Conservation (phyloP, 345 rosid genomes). For the Eucalyptus regnans region DNA sequence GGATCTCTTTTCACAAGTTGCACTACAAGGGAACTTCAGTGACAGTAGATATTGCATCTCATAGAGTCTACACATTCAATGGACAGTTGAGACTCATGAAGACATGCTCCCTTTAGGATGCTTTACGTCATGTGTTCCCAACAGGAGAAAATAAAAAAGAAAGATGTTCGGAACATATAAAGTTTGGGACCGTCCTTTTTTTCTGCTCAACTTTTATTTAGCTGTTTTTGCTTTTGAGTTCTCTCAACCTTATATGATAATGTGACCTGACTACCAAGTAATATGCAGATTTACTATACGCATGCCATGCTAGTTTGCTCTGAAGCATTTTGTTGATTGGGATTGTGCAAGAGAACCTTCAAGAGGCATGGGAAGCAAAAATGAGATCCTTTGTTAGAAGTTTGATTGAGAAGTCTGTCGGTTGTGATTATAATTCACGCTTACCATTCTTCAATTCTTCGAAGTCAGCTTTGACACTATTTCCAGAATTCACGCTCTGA, state of each 20-base stretch:
- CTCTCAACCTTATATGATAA: not conserved
- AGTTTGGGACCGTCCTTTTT: not conserved
- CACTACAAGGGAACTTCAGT: slow-evolving; percentile 37
- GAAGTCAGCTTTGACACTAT: not conserved
- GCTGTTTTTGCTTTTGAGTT: not conserved
- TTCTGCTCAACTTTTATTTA: not conserved
- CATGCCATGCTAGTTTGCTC: not conserved
- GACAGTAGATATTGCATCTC: slow-evolving; percentile 21
- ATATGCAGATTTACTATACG: not conserved
- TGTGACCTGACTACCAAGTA: not conserved
- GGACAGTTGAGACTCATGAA: slow-evolving; percentile 26
- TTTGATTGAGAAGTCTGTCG: not conserved
- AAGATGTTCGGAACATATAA: not conserved
- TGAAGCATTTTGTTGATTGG: not conserved
- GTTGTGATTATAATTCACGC: not conserved
- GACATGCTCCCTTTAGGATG: not conserved
- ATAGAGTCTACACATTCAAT: slow-evolving; percentile 39
- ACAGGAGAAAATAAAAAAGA: too few relatives aligned
- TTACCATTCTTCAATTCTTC: not conserved
- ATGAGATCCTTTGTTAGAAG: not conserved
- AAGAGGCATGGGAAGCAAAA: not conserved
- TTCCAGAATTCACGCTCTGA: not conserved
- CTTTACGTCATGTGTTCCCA: not conserved
- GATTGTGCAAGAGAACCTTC: not conserved
- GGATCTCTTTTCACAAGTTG: slow-evolving; percentile 18